phyloP scores from a whole-genome alignment of 768 basidiomycete species.

The Pisolithus tinctorius region DNA sequence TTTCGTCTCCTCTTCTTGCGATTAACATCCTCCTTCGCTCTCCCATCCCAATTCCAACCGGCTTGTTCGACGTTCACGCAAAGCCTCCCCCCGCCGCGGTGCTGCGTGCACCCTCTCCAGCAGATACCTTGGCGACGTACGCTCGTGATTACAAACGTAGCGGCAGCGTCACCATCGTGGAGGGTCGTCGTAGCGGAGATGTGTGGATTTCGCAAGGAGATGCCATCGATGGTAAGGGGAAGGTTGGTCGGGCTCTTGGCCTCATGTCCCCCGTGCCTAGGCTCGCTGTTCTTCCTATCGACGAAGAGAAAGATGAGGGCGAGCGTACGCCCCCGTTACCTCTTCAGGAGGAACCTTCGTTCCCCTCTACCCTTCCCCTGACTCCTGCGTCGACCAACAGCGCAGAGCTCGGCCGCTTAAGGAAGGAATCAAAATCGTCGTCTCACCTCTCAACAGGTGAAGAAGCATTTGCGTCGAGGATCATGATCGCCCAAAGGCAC shows the following conservation, averaged over 20 bases:
- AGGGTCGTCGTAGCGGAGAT: conserved; percentile 65
- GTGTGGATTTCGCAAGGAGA: conserved; percentile 72
- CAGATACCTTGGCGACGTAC: conserved; percentile 23
- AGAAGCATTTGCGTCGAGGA: conserved; percentile 44
- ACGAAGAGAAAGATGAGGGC: conserved; percentile 34
- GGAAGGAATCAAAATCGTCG: conserved; percentile 49
- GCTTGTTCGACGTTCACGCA: conserved; percentile 49
- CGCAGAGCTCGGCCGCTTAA: conserved; percentile 48
- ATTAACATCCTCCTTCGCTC: conserved; percentile 54
- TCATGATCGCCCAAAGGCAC: conserved; percentile 70
- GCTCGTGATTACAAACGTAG: conserved; percentile 51
- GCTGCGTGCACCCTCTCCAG: conserved; percentile 38
- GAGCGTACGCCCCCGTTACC: conserved; percentile 55
- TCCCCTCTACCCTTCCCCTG: conserved; percentile 37
- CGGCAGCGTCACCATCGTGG: conserved; percentile 56
- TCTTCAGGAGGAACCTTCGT: conserved; percentile 46
- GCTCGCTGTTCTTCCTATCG: conserved; percentile 58
- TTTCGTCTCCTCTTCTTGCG: conserved; percentile 62
- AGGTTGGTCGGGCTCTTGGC: conserved; percentile 54
- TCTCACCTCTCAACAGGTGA: conserved; percentile 47
- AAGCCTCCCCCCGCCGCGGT: conserved; percentile 35
- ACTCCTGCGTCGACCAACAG: conserved; percentile 53
- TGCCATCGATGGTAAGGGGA: conserved; percentile 59
- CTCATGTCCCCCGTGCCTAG: conserved; percentile 59
- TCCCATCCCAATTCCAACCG: conserved; percentile 60